phyloP scores from a whole-genome alignment of 164 flowering plant species.

The Nymphaea colorata region DNA sequence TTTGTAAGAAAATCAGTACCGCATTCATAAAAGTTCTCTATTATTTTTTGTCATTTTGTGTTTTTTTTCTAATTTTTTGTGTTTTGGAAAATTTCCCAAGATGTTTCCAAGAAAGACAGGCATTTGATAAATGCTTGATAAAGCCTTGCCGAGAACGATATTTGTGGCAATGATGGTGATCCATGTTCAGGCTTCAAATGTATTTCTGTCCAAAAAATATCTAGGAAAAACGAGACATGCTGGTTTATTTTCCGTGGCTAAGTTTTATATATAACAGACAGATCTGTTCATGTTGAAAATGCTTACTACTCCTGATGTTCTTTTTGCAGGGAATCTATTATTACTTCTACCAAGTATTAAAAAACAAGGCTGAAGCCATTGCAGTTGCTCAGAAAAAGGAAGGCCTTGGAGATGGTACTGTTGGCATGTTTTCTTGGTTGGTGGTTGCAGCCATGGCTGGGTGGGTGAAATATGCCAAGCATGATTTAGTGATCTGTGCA shows the following conservation, averaged over 20 bases:
- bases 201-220: too few relatives aligned
- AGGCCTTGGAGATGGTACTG: slow-evolving; percentile 64
- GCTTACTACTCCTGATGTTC: not conserved
- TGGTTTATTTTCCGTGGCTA: not conserved
- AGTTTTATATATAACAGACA: not conserved
- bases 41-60: too few relatives aligned
- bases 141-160: too few relatives aligned
- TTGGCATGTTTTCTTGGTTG: slow-evolving; percentile 77
- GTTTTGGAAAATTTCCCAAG: too few relatives aligned
- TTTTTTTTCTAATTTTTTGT: too few relatives aligned
- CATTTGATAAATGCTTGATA: too few relatives aligned
- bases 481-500: too few relatives aligned
- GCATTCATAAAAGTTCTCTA: too few relatives aligned
- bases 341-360: slow-evolving; percentile 70
- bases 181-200: too few relatives aligned
- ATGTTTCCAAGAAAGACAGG: too few relatives aligned
- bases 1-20: too few relatives aligned
- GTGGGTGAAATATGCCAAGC: slow-evolving; percentile 11
- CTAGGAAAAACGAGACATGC: not conserved
- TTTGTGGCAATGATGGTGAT: too few relatives aligned
- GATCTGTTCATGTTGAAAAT: not conserved
- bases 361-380: slow-evolving; percentile 61
- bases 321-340: slow-evolving; percentile 59
- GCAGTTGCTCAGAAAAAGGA: slow-evolving; percentile 38
- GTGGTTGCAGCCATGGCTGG: slow-evolving; percentile 72